These are phyloP conservation scores for Kodamaea ohmeri DNA, from an alignment of 1,139 yeast genomes.

Conservation along the genomic window DNA sequence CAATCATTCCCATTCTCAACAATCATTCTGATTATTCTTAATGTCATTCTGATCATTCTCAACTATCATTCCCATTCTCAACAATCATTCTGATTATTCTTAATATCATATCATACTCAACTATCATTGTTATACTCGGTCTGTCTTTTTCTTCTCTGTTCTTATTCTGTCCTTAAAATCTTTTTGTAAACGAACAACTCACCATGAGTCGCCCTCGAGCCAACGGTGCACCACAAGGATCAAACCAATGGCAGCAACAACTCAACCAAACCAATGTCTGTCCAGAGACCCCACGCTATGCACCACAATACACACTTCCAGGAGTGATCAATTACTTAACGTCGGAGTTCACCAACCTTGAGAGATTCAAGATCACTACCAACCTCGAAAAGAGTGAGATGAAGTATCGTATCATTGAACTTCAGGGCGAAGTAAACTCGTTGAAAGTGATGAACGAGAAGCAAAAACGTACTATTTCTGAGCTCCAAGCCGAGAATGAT, in stretches of 20 bases:
- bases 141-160: neutral
- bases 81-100: too few relatives aligned
- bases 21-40: too few relatives aligned
- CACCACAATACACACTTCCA: conserved; percentile 49
- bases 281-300: conserved; percentile 8
- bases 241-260: conserved; percentile 14
- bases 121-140: neutral
- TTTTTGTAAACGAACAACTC: neutral
- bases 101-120: too few relatives aligned
- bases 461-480: conserved; percentile 30
- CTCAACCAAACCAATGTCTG: conserved; percentile 9
- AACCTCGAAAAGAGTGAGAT: conserved; percentile 57
- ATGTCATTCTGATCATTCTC: too few relatives aligned
- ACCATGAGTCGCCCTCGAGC: neutral
- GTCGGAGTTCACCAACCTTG: conserved; percentile 57
- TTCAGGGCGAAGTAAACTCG: conserved; percentile 54
- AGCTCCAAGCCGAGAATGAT: conserved; percentile 22
- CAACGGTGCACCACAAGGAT: too few relatives aligned
- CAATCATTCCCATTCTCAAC: neutral
- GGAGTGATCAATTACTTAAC: conserved; percentile 65
- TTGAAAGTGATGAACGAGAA: conserved; percentile 37
- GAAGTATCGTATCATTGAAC: conserved; percentile 51
- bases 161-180: neutral
- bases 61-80: too few relatives aligned
- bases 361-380: conserved; percentile 54